Evolutionary conservation across 106 monocot genomes (phyloP), one percentile per base, ranked within the genome.

Genomic region (Hemerocallis citrina): DNA sequence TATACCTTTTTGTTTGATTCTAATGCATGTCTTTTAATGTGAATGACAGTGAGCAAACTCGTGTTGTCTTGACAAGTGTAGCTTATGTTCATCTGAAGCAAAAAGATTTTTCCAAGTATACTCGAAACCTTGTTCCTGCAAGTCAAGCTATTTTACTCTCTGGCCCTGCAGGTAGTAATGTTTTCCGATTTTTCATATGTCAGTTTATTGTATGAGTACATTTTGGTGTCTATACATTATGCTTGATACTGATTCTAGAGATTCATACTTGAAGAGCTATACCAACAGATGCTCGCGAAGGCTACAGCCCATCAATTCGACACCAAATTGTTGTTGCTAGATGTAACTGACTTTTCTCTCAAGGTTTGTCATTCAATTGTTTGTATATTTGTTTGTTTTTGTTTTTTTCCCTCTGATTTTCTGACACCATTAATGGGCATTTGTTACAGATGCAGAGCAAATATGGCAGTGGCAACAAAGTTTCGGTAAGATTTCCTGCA

Each of bases 271-370:
- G 66, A 72, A 92, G 92, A 92, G 68, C 72, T 73, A 42, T 92
- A 84, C 75, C 78, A 73, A 43, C 92, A 87, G 64, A 84, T 81
- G 81, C 88, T 92, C 35, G 92, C 84, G 1, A 92, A 84, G 78
- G 83, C 92, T 65, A 46, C 88, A 25, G 80, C 92, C 5, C 75
- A 88, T 55, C 71, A 71, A 34, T 84, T 76, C 45, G 81, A 78
- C 36, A 80, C 92, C 28, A 84, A 81, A 49, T 55, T 92, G 65
- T 45, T 88, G 36, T 56, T 87, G 70, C 68, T 92, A 17, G 88
- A 92, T 74, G 58, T 75, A 7, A 75, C 76, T 7, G 88, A 92
- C 12, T 88, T 92, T 57, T 77, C 81, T 31, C 48, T 81, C 2
- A 87, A 88, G 92, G 89, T 76, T 10, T 28, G 77, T 60, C 42